Percentiles rank a stretch among this genome's conserved stretches.
Evolutionary conservation across 2,329 filamentous ascomycete genomes (phyloP).

Genomic region (Didymella lethalis): DNA sequence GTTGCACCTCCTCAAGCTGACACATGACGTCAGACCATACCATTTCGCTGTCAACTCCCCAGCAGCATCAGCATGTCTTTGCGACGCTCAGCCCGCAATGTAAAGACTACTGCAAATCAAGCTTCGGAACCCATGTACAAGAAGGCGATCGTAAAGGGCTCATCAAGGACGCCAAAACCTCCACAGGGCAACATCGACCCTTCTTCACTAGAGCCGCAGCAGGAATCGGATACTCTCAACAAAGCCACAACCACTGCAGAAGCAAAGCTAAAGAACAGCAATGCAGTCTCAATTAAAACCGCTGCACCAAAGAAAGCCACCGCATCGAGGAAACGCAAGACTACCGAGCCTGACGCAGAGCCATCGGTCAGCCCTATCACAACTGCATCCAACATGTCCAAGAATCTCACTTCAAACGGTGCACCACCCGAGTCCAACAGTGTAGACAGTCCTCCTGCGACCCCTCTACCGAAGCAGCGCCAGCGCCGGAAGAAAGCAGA

Average conservation of each 20-base stretch:
- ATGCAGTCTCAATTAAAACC: not conserved
- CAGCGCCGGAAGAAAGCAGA: conserved; percentile 30
- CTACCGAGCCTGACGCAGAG: not conserved
- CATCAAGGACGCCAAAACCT: not conserved
- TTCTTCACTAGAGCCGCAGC: not conserved
- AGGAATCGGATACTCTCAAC: not conserved
- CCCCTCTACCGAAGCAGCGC: conserved; percentile 41
- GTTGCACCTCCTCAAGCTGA: conserved; percentile 1
- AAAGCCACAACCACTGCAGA: not conserved
- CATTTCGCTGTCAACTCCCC: conserved; percentile 11
- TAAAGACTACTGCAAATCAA: conserved; percentile 3
- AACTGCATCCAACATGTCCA: not conserved
- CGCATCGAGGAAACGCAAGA: conserved; percentile 34
- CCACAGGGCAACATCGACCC: not conserved
- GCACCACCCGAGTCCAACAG: not conserved
- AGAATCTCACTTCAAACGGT: not conserved
- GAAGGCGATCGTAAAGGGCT: not conserved
- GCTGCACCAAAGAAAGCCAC: conserved; percentile 14
- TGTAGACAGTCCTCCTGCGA: conserved; percentile 31
- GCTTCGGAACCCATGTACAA: not conserved
- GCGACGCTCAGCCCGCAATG: conserved; percentile 61
- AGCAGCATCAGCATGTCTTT: conserved; percentile 56
- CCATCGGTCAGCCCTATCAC: not conserved
- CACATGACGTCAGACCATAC: conserved; percentile 34
- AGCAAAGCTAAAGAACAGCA: not conserved